These are phyloP conservation scores for Fusarium praegraminearum DNA, from an alignment of 2,329 filamentous ascomycete species.

Conservation along the genomic window DNA sequence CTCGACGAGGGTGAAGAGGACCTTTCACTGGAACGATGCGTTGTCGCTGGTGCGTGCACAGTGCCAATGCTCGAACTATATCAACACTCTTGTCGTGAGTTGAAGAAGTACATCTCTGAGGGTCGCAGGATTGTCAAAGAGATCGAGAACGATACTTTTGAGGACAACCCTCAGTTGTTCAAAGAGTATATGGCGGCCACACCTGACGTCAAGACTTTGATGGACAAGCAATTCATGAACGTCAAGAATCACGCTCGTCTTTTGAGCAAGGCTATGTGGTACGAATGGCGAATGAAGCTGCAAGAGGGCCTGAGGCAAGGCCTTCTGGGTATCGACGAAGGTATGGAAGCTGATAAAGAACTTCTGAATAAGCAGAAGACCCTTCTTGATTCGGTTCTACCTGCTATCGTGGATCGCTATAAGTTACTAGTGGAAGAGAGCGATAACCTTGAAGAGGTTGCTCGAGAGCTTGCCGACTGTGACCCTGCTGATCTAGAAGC, in stretches of 20 bases:
- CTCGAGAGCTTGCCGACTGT: constrained; percentile 80
- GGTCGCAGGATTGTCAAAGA: constrained; percentile 89
- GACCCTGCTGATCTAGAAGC: constrained; percentile 82
- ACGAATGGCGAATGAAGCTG: constrained; percentile 94
- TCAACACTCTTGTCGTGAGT: constrained; percentile 93
- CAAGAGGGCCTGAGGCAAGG: constrained; percentile 84
- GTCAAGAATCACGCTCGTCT: constrained; percentile 93
- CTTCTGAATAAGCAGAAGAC: constrained; percentile 75
- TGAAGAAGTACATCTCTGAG: constrained; percentile 97
- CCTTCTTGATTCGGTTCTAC: constrained; percentile 75
- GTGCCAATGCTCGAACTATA: constrained; percentile 94
- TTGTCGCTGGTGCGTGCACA: constrained; percentile 90
- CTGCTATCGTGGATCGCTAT: constrained; percentile 70
- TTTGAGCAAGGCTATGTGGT: constrained; percentile 96
- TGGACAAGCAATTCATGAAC: constrained; percentile 98
- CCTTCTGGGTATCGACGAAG: constrained; percentile 78
- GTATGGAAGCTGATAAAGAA: constrained; percentile 80
- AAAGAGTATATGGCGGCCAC: constrained; percentile 89
- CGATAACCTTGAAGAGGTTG: constrained; percentile 76
- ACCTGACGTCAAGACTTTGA: constrained; percentile 83
- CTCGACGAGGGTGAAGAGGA: constrained; percentile 61
- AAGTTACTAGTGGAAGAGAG: constrained; percentile 73
- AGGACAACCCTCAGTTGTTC: constrained; percentile 92
- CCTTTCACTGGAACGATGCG: constrained; percentile 77
- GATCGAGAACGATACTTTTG: constrained; percentile 88